phyloP scores from a whole-genome alignment of 176 grass and related monocot species.

The Carex parvula region DNA sequence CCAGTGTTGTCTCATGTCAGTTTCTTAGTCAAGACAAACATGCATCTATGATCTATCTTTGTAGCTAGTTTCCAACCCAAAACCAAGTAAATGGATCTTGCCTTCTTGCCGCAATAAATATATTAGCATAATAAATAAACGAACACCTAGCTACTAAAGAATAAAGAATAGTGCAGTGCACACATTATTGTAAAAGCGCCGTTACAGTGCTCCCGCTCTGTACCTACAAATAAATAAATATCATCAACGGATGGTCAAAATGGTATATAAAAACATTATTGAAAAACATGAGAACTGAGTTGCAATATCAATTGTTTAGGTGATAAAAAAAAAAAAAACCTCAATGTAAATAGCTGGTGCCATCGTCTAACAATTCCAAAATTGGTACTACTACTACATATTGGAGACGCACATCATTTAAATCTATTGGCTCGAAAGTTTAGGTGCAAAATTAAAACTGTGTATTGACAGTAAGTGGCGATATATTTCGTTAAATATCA shows the following conservation, averaged over 20 bases:
- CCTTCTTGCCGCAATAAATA: too few species aligned
- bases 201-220: not conserved
- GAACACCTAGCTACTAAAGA: too few species aligned
- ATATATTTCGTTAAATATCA: slow-evolving; percentile 9
- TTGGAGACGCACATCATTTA: not conserved
- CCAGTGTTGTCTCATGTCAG: too few species aligned
- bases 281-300: too few species aligned
- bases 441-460: not conserved
- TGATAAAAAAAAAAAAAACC: not conserved
- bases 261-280: too few species aligned
- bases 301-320: too few species aligned
- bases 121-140: too few species aligned
- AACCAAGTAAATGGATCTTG: too few species aligned
- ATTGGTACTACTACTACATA: not conserved
- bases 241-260: not conserved
- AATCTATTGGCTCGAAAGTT: not conserved
- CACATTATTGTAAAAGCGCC: not conserved
- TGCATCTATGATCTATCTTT: not conserved
- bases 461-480: not conserved
- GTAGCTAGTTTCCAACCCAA: not conserved
- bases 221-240: not conserved
- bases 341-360: not conserved
- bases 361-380: not conserved
- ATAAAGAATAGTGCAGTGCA: not conserved
- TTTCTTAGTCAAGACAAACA: too few species aligned